Evolutionary conservation across 1,284 basidiomycete species (phyloP).

Genomic region (Fistulinella cinereoalba): DNA sequence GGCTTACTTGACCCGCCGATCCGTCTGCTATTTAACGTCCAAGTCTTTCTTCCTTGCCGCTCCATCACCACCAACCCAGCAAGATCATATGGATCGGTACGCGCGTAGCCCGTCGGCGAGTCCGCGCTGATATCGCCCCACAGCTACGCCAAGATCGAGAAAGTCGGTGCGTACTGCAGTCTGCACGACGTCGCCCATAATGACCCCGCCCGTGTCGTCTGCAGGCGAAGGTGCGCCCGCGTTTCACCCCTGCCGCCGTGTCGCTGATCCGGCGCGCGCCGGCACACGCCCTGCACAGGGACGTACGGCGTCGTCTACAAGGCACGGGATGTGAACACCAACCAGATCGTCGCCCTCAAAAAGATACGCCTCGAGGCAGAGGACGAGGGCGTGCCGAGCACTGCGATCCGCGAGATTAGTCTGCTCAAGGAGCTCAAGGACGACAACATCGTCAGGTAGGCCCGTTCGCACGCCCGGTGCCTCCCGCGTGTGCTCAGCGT

Average conservation of each 20-base stretch:
- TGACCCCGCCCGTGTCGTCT: slow-evolving; percentile 19
- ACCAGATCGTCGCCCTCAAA: slow-evolving; percentile 89
- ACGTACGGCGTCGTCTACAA: slow-evolving; percentile 99
- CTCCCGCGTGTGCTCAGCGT: slow-evolving; percentile 15
- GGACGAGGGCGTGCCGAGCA: slow-evolving; percentile 96
- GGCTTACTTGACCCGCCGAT: too few species aligned
- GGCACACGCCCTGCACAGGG: slow-evolving; percentile 53
- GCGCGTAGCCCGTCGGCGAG: slow-evolving; percentile 8
- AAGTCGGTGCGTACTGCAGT: slow-evolving; percentile 59
- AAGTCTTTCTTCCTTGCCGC: background rate
- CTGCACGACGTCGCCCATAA: slow-evolving; percentile 9
- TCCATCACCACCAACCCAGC: slow-evolving; percentile 5
- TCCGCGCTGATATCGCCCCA: slow-evolving; percentile 16
- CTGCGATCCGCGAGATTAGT: slow-evolving; percentile 97
- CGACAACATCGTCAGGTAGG: slow-evolving; percentile 87
- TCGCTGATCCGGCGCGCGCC: too few species aligned
- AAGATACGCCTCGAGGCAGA: slow-evolving; percentile 98
- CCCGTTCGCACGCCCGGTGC: background rate
- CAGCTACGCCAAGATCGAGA: slow-evolving; percentile 69
- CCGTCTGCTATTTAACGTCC: too few species aligned
- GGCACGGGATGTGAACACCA: slow-evolving; percentile 71
- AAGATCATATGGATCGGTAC: slow-evolving; percentile 32
- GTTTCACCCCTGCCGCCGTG: too few species aligned
- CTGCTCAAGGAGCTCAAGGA: slow-evolving; percentile 95
- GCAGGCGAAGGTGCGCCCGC: slow-evolving; percentile 61